Conservation (phyloP, 306 rosid species). For the Quercus gilva region DNA sequence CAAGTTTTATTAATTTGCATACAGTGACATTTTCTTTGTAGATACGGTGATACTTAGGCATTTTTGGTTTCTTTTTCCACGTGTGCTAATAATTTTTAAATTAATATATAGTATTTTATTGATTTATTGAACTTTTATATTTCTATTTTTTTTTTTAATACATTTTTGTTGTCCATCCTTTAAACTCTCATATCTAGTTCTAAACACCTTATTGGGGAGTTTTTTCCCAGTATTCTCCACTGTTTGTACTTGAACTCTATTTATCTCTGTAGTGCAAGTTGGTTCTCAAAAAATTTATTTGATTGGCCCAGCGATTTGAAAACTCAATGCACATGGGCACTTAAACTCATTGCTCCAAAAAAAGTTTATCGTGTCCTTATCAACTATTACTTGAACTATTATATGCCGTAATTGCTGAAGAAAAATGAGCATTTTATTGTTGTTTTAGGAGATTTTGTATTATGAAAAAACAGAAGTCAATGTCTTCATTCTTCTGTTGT, state of each 20-base stretch:
- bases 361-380: neutral
- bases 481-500: neutral
- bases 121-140: neutral
- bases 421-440: neutral
- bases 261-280: neutral
- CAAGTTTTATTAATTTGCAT: neutral
- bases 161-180: neutral
- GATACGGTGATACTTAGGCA: neutral
- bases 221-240: neutral
- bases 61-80: neutral
- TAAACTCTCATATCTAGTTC: neutral
- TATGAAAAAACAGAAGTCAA: neutral
- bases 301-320: neutral
- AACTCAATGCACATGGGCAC: neutral
- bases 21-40: neutral
- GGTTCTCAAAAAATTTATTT: neutral
- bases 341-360: neutral
- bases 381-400: neutral
- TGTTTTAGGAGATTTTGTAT: neutral
- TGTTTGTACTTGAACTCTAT: neutral
- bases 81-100: neutral
- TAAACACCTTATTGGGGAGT: neutral
- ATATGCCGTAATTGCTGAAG: neutral
- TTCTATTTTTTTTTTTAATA: neutral
- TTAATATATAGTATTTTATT: neutral